These are phyloP conservation scores for Amoebophrya sp. DNA, from an alignment of 169 alveolate genomes.

Conservation along the genomic window DNA sequence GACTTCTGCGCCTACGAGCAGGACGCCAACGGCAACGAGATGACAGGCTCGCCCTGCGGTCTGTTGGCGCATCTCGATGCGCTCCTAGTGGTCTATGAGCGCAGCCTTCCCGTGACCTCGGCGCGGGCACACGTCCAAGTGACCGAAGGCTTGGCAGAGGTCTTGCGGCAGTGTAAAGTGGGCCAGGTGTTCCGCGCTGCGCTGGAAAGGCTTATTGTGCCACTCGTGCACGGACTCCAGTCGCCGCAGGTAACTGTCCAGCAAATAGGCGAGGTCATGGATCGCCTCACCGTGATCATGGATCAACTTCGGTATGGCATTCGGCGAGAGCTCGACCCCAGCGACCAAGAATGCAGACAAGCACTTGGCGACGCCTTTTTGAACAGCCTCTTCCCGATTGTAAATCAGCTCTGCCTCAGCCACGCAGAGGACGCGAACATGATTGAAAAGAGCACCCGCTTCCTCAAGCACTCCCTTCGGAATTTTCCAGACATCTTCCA, in stretches of 20 bases:
- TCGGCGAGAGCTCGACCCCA: background rate
- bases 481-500: background rate
- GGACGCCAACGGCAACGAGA: background rate
- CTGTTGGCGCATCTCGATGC: no score
- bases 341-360: background rate
- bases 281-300: background rate
- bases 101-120: background rate
- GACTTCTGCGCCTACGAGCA: background rate
- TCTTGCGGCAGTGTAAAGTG: background rate
- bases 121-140: background rate
- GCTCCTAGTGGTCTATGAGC: background rate
- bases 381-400: background rate
- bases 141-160: background rate
- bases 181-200: background rate
- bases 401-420: background rate
- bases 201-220: background rate
- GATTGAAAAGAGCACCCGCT: background rate
- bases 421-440: background rate
- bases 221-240: background rate
- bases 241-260: background rate
- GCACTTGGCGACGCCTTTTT: background rate
- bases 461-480: slow-evolving; percentile 3
- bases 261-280: slow-evolving; percentile 9
- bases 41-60: background rate
- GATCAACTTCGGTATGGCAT: background rate